A percentile compares a stretch with the other conserved stretches of the same genome.
Evolutionary conservation across 352 stramenopile species (phyloP).

Genomic region (Globisporangium ultimum): DNA sequence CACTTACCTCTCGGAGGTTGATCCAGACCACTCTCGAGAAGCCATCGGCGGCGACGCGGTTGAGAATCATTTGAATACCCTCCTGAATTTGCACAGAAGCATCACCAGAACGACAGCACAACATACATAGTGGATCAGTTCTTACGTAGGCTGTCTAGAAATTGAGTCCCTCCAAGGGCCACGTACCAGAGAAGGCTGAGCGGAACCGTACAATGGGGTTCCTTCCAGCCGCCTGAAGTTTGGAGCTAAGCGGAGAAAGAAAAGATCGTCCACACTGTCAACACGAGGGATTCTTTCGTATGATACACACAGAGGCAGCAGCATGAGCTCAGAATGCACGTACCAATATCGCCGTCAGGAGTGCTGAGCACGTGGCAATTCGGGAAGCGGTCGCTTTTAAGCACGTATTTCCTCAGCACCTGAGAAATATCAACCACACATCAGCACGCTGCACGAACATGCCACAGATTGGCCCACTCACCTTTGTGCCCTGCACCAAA

Average conservation of each 20-base stretch:
- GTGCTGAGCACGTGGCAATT: constrained; percentile 75
- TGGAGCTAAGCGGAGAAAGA: constrained; percentile 29
- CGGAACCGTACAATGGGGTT: constrained; percentile 68
- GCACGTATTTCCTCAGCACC: constrained; percentile 82
- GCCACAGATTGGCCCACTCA: constrained; percentile 10
- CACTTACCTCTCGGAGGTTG: constrained; percentile 66
- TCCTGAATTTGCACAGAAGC: constrained; percentile 27
- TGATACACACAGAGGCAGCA: not conserved
- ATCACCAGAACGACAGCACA: too few relatives aligned
- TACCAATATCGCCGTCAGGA: constrained; percentile 57
- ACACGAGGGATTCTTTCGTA: too few relatives aligned
- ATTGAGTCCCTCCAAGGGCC: not conserved
- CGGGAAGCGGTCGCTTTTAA: constrained; percentile 80
- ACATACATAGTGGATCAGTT: too few relatives aligned
- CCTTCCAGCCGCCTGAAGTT: constrained; percentile 77
- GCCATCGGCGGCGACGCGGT: constrained; percentile 58
- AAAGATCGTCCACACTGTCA: not conserved
- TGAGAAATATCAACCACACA: constrained; percentile 4
- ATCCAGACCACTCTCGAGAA: constrained; percentile 84
- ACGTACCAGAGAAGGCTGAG: constrained; percentile 69
- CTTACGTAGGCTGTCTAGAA: too few relatives aligned
- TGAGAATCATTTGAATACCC: constrained; percentile 71
- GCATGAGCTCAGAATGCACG: not conserved
- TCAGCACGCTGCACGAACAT: not conserved
- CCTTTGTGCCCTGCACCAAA: constrained; percentile 69